Evolutionary conservation across 305 asterid species (phyloP).

Genomic region (Lippia alba): DNA sequence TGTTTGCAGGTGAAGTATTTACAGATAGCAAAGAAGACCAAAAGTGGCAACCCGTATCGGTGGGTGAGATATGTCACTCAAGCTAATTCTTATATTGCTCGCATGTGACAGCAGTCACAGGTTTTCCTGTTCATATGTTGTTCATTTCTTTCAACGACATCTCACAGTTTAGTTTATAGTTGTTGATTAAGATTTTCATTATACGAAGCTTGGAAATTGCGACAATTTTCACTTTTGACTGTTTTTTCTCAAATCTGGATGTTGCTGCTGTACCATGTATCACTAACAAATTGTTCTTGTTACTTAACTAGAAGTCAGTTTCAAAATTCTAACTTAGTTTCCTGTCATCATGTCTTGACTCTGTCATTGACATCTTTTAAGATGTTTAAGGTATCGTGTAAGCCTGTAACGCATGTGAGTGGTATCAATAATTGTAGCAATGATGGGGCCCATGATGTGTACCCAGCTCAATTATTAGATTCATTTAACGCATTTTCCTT

Average conservation of each 20-base stretch:
- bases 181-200: slow-evolving; percentile 13
- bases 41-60: slow-evolving; percentile 81
- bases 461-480: too few species aligned
- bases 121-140: slow-evolving; percentile 16
- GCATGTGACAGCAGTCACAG: slow-evolving; percentile 53
- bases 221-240: not conserved
- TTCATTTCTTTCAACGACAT: not conserved
- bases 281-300: not conserved
- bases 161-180: not conserved
- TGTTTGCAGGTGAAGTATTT: slow-evolving; percentile 86
- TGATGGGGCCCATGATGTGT: too few species aligned
- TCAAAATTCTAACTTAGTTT: not conserved
- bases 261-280: not conserved
- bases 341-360: not conserved
- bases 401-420: too few species aligned
- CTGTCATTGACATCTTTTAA: not conserved
- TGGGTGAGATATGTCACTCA: slow-evolving; percentile 99
- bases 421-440: too few species aligned
- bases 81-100: slow-evolving; percentile 97
- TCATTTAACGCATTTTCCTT: too few species aligned
- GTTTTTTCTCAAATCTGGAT: not conserved
- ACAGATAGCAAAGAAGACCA: slow-evolving; percentile 89
- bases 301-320: not conserved
- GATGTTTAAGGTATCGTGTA: too few species aligned
- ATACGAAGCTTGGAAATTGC: not conserved